These are phyloP conservation scores for Mycena amicta DNA, from an alignment of 768 basidiomycete species.

Conservation along the genomic window DNA sequence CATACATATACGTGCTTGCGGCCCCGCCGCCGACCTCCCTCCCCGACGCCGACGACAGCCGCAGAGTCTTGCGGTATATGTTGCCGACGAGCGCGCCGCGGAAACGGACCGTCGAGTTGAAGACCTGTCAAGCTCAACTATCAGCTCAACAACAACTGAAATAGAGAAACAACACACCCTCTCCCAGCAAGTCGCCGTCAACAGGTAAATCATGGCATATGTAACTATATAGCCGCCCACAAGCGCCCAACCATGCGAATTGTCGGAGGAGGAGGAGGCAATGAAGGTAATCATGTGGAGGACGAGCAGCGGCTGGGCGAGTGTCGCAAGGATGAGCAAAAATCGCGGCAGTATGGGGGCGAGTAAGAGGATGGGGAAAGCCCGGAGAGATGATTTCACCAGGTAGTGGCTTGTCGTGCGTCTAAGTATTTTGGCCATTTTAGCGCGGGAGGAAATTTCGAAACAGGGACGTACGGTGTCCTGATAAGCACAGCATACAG, in stretches of 20 bases:
- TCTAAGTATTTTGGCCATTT: neutral
- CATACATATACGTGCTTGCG: slow-evolving; percentile 13
- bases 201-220: slow-evolving; percentile 8
- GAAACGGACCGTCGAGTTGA: slow-evolving; percentile 5
- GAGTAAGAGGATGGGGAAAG: slow-evolving; percentile 4
- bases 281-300: slow-evolving; percentile 10
- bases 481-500: neutral
- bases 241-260: slow-evolving; percentile 11
- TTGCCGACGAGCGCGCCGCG: slow-evolving; percentile 11
- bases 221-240: slow-evolving; percentile 11
- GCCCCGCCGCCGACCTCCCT: slow-evolving; percentile 8
- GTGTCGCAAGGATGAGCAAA: slow-evolving; percentile 4
- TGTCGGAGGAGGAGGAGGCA: neutral
- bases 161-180: slow-evolving; percentile 1
- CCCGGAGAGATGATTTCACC: slow-evolving; percentile 1
- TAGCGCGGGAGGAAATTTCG: neutral
- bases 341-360: slow-evolving; percentile 5
- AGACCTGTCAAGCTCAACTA: no score
- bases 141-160: neutral
- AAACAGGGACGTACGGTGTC: slow-evolving; percentile 1
- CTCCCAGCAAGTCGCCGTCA: slow-evolving; percentile 14
- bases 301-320: slow-evolving; percentile 8
- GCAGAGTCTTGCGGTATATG: slow-evolving; percentile 7
- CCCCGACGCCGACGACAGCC: slow-evolving; percentile 1
- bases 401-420: neutral